Evolutionary conservation across 768 basidiomycete genomes (phyloP), one percentile per base, ranked within the genome.

Genomic region (Scleroderma citrinum): DNA sequence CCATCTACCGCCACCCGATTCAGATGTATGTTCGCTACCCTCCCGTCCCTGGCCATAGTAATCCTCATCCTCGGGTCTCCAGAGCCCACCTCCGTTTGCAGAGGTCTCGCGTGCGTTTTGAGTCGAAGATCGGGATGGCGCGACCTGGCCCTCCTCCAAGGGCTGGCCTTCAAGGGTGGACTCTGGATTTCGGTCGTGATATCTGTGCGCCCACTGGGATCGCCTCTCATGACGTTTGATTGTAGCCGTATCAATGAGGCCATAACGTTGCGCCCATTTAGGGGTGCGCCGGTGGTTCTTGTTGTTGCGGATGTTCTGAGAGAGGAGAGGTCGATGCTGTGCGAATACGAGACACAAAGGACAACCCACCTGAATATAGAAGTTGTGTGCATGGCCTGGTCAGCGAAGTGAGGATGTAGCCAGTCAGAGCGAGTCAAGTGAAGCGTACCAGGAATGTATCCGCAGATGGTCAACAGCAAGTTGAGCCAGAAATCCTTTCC

Each of bases 401-500:
- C 26, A 29, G 26, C 4, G 26, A 29, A 4, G 26, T 29, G 26
- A 29, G 26, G 26, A 29, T 29, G 8, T 29, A 8, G 26, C 26
- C 4, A 5, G 8, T 29, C 42, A 14, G 32, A 4, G 8, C 16
- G 50, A 30, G 48, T n/a, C 5, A 13, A 44, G 14, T 20, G 32
- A 46, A 17, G 36, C 54, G 10, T 41, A 87, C 89, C 89, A 46
- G 89, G 90, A 57, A 92, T 87, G 65, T 95, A 96, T 11, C 93
- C 93, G 63, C 82, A 85, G 47, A 97, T 77, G n/a, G 90, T 93
- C 31, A 94, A 69, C 56, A 95, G 62, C 4, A 91, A 66, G 68
- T 96, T 96, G 59, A 96, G 70, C 81, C 85, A 94, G 71, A 96
- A 94, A 65, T 97, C 94, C 47, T 71, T 71, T 13, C 91, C 92